A percentile compares a stretch with the other conserved stretches of the same genome.
Conservation (phyloP, 202 grass and related monocot species). For the Saccharum hybrid region DNA sequence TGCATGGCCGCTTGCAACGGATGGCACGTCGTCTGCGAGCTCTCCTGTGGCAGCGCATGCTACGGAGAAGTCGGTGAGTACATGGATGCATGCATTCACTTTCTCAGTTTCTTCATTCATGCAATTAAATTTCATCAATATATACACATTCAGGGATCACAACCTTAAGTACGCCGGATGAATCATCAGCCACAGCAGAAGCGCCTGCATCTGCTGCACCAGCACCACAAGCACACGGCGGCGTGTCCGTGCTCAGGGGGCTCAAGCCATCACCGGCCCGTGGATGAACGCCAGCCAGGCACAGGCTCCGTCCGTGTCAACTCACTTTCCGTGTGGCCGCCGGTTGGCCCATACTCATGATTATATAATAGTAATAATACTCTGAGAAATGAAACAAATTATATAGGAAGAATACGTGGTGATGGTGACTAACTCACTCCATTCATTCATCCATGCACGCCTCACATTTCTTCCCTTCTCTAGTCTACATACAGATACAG, state of each 20-base stretch:
- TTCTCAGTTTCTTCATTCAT: background rate
- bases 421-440: background rate
- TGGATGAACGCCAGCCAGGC: too few relatives aligned
- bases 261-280: too few relatives aligned
- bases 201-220: too few relatives aligned
- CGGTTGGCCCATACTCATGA: background rate
- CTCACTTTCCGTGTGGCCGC: background rate
- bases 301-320: too few relatives aligned
- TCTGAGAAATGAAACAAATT: background rate
- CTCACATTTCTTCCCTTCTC: background rate
- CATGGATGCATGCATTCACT: background rate
- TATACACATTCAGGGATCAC: too few relatives aligned
- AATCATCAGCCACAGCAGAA: too few relatives aligned
- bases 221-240: too few relatives aligned
- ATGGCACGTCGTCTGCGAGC: conserved; percentile 34
- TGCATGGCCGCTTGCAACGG: conserved; percentile 28
- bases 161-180: too few relatives aligned
- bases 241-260: too few relatives aligned
- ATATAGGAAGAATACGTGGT: background rate
- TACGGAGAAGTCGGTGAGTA: too few relatives aligned
- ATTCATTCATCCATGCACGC: background rate
- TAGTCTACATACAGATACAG: conserved; percentile 4
- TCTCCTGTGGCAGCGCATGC: conserved; percentile 52
- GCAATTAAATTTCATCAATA: background rate
- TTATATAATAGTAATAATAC: background rate